These are phyloP conservation scores for Vigna nakashimae DNA, from an alignment of 306 rosid species.

Conservation along the genomic window DNA sequence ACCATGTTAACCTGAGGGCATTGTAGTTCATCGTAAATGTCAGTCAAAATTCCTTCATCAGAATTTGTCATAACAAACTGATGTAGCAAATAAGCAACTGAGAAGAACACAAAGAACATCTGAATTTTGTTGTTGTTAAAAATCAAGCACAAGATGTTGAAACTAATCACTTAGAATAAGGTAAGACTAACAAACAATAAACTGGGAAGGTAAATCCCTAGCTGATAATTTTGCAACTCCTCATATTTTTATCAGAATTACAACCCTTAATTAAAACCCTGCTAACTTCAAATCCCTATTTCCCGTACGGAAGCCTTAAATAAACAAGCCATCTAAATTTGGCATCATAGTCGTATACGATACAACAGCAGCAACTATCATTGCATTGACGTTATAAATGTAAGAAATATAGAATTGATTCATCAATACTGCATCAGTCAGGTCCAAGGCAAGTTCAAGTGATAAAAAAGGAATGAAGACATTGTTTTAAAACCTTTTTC, in stretches of 20 bases:
- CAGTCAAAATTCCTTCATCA: slow-evolving; percentile 4
- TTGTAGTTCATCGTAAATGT: neutral
- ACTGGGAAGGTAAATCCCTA: neutral
- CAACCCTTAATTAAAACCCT: neutral
- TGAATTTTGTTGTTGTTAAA: neutral
- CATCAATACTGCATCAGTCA: neutral
- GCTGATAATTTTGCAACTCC: neutral
- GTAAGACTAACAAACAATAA: neutral
- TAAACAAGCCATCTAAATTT: slow-evolving; percentile 19
- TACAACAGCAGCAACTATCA: neutral
- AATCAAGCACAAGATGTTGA: slow-evolving; percentile 25
- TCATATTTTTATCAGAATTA: no score
- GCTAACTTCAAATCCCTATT: neutral
- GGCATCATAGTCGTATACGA: slow-evolving; percentile 9
- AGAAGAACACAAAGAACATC: slow-evolving; percentile 5
- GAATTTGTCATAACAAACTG: neutral
- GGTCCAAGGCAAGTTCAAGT: neutral
- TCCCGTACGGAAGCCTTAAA: neutral
- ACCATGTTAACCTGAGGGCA: slow-evolving; percentile 18
- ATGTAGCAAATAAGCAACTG: neutral
- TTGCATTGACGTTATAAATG: neutral
- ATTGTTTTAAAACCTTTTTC: neutral
- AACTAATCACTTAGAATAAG: neutral
- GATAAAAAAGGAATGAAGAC: neutral
- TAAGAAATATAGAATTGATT: neutral